phyloP scores from a whole-genome alignment of 805 yeast species.

The Jamesozyma rosinii region DNA sequence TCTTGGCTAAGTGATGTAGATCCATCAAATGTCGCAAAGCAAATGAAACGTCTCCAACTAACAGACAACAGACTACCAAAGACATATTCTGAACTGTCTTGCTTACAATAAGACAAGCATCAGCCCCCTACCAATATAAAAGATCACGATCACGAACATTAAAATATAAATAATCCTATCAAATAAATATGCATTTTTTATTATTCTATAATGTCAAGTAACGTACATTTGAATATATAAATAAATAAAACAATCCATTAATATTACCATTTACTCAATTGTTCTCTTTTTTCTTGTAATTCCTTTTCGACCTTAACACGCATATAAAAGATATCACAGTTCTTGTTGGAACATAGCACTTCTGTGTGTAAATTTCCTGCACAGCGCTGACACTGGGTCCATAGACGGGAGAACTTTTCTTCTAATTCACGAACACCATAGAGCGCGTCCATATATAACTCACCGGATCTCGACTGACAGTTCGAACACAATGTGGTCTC shows the following conservation, averaged over 20 bases:
- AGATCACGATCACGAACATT: too few species aligned
- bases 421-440: conserved; percentile 74
- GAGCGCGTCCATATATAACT: conserved; percentile 70
- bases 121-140: too few species aligned
- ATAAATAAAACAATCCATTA: not conserved
- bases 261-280: conserved; percentile 34
- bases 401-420: conserved; percentile 70
- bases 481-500: conserved; percentile 74
- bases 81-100: conserved; percentile 33
- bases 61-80: conserved; percentile 27
- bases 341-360: conserved; percentile 88
- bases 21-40: conserved; percentile 8
- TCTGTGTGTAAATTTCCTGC: conserved; percentile 95
- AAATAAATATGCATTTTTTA: not conserved
- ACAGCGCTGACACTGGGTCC: conserved; percentile 98
- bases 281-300: conserved; percentile 32
- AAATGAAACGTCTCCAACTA: conserved; percentile 25
- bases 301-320: conserved; percentile 48
- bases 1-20: conserved; percentile 56
- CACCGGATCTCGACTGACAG: conserved; percentile 66
- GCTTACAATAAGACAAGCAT: conserved; percentile 8
- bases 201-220: not conserved
- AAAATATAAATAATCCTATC: not conserved
- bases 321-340: conserved; percentile 97
- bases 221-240: not conserved